Percentiles rank a stretch among this genome's conserved stretches.
These are phyloP conservation scores for Fusarium phyllophilum DNA, from an alignment of 2,329 filamentous ascomycete genomes.

Conservation along the genomic window DNA sequence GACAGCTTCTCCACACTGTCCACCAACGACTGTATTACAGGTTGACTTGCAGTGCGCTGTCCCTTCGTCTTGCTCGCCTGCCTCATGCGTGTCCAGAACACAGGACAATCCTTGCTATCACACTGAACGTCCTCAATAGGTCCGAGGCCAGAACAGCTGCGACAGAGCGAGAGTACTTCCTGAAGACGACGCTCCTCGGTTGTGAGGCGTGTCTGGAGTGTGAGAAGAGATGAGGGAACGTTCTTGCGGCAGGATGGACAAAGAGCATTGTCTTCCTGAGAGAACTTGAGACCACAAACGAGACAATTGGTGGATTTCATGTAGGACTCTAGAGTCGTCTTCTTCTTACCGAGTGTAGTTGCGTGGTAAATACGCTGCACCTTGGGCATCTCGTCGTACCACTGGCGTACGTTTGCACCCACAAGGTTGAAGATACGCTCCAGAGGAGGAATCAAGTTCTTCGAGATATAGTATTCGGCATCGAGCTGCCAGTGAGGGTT, in stretches of 20 bases:
- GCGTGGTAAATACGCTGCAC: conserved; percentile 72
- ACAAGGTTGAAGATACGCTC: conserved; percentile 97
- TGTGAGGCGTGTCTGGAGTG: conserved; percentile 70
- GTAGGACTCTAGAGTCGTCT: conserved; percentile 91
- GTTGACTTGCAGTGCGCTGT: conserved; percentile 49
- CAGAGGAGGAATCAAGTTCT: conserved; percentile 93
- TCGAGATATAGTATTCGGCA: conserved; percentile 95
- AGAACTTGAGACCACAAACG: conserved; percentile 65
- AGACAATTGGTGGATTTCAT: conserved; percentile 84
- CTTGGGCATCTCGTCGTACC: conserved; percentile 98
- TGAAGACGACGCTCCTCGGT: conserved; percentile 70
- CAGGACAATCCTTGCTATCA: conserved; percentile 90
- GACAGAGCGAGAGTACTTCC: conserved; percentile 78
- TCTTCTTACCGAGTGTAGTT: conserved; percentile 52
- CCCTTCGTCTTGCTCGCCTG: conserved; percentile 61
- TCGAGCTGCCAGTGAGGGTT: conserved; percentile 85
- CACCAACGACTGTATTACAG: conserved; percentile 48
- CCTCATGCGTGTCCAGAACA: conserved; percentile 83
- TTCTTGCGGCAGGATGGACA: conserved; percentile 67
- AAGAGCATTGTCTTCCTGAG: conserved; percentile 53
- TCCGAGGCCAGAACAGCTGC: conserved; percentile 79
- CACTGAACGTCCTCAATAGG: conserved; percentile 83
- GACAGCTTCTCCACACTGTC: conserved; percentile 42
- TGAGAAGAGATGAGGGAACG: conserved; percentile 69
- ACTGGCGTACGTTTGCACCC: conserved; percentile 87